A percentile compares a stretch with the other conserved stretches of the same genome.
Evolutionary conservation across 139 green algal species (phyloP).

Genomic region (Deuterostichococcus epilithicus): DNA sequence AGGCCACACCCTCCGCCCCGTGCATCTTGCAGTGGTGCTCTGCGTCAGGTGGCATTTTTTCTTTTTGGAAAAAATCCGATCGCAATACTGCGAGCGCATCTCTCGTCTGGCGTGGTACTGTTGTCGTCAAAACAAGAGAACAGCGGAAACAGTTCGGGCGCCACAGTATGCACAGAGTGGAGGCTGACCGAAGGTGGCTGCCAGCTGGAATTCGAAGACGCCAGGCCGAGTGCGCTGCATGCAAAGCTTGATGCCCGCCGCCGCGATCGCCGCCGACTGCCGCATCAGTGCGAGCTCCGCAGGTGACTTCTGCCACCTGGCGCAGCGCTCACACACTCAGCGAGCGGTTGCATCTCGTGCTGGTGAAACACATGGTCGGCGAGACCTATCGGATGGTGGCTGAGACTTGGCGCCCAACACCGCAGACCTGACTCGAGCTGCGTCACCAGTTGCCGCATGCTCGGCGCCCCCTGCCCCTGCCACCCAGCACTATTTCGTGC

Average conservation of each 20-base stretch:
- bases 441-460: no score
- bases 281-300: constrained; percentile 65
- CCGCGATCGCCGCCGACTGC: constrained; percentile 41
- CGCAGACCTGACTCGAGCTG: no score
- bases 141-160: not conserved
- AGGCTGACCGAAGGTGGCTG: constrained; percentile 68
- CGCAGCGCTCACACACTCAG: no score
- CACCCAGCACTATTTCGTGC: no score
- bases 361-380: no score
- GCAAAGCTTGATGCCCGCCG: constrained; percentile 45
- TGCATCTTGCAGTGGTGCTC: constrained; percentile 48
- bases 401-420: no score
- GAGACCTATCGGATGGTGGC: no score
- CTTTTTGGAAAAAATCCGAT: not conserved
- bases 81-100: not conserved
- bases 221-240: constrained; percentile 43
- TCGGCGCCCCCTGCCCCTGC: no score
- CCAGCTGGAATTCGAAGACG: constrained; percentile 56
- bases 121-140: not conserved
- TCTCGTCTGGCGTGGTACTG: not conserved
- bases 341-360: no score
- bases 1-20: constrained; percentile 69
- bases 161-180: no score
- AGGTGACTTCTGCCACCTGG: constrained; percentile 61
- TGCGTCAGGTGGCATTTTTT: constrained; percentile 9